Evolutionary conservation across 768 basidiomycete genomes (phyloP), one percentile per base, ranked within the genome.

Genomic region (Auriscalpium orientale): DNA sequence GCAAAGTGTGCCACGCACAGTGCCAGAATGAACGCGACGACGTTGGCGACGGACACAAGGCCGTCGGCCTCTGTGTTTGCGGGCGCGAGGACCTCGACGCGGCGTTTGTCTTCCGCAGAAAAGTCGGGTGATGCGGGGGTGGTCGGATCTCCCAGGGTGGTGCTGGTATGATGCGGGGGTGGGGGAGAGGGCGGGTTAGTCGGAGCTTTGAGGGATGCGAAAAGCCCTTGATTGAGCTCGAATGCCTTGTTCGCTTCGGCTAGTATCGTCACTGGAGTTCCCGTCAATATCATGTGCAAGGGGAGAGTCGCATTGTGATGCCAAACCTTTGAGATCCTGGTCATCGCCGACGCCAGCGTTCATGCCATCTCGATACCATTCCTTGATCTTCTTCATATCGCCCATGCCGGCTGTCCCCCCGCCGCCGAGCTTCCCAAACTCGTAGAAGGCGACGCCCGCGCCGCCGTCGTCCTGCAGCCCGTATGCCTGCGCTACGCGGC

Each of bases 361-460:
- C 70, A 76, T 71, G n/a, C 72, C 71, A 16, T 67, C 66, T 49
- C 80, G 76, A 66, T 79, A 84, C 84, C 84, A 87, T 21, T 84
- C 79, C 71, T 89, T 89, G 67, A 89, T 83, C 61, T 80, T 79
- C 69, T 78, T 82, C 74, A 91, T 78, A 61, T 87, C 84, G 2
- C 81, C 80, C 55, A 76, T 73, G 3, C 68, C 74, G 0, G 80
- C 80, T 13, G 62, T 63, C 63, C 76, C 76, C 34, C 70, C 64
- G 9, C 79, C 76, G 8, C 68, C 73, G 35, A 83, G 75, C 62
- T 78, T 77, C 59, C 79, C 77, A 70, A 91, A 91, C 21, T 77
- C 75, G 70, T 88, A 89, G 69, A 91, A 91, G 37, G 71, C 68
- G 35, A 82, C 64, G 6, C 87, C 86, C n/a, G 75, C 60, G 1